Conservation (phyloP, 306 rosid species). For the Casuarina glauca region DNA sequence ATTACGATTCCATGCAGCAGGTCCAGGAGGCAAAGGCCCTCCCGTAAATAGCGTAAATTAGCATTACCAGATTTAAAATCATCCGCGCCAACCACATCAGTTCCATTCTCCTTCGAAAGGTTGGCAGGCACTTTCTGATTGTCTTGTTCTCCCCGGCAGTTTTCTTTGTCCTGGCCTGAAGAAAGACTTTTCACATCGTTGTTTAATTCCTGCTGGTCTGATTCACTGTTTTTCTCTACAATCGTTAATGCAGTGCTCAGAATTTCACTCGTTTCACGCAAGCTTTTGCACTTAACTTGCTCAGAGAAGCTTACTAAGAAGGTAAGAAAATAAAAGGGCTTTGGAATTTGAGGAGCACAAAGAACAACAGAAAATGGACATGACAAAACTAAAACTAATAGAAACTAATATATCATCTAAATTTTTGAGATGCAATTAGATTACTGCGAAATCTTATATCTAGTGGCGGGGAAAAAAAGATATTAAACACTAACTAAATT, state of each 20-base stretch:
- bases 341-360: background rate
- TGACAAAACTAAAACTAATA: background rate
- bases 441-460: background rate
- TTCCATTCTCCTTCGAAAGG: constrained; percentile 67
- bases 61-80: constrained; percentile 69
- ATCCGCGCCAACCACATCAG: constrained; percentile 56
- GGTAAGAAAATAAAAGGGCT: background rate
- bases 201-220: constrained; percentile 42
- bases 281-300: background rate
- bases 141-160: constrained; percentile 46
- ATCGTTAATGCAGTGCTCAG: constrained; percentile 17
- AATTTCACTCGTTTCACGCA: background rate
- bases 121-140: constrained; percentile 61
- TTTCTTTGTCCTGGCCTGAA: constrained; percentile 58
- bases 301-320: background rate
- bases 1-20: constrained; percentile 90
- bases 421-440: background rate
- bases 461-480: background rate
- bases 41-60: constrained; percentile 55
- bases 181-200: constrained; percentile 54
- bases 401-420: background rate
- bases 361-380: background rate
- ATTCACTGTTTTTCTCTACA: constrained; percentile 56
- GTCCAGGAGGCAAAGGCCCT: constrained; percentile 91
- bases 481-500: background rate